Conservation (phyloP, 2,329 filamentous ascomycete species). For the Sporothrix luriei region DNA sequence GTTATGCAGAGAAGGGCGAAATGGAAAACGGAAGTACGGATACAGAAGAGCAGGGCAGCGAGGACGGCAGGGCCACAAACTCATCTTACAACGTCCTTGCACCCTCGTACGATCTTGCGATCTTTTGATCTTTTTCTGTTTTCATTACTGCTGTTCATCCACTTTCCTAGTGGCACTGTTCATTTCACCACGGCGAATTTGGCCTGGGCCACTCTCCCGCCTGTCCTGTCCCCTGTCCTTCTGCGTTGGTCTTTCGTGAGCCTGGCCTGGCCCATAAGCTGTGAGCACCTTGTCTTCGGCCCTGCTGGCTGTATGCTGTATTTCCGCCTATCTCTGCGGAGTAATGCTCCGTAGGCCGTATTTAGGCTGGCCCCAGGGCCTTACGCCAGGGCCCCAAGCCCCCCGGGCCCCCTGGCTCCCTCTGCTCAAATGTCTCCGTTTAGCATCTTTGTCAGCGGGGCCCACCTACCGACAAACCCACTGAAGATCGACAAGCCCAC, state of each 20-base stretch:
- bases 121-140: neutral
- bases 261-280: too few species aligned
- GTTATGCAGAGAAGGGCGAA: neutral
- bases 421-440: too few species aligned
- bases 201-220: neutral
- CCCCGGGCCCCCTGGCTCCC: too few species aligned
- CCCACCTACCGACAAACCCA: too few species aligned
- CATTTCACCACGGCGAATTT: too few species aligned
- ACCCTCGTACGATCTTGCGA: neutral
- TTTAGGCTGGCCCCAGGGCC: too few species aligned
- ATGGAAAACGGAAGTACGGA: neutral
- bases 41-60: neutral
- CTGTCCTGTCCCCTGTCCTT: neutral
- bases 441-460: too few species aligned
- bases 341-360: too few species aligned
- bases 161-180: neutral
- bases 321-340: neutral
- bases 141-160: neutral
- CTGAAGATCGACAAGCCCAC: too few species aligned
- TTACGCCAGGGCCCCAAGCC: too few species aligned
- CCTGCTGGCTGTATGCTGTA: too few species aligned
- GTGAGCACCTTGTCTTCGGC: constrained; percentile 18
- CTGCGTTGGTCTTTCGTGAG: constrained; percentile 12
- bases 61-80: neutral
- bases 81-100: neutral